Base-by-base conservation (phyloP, 208 protist species). In the Wallacemonas sp. region DNA sequence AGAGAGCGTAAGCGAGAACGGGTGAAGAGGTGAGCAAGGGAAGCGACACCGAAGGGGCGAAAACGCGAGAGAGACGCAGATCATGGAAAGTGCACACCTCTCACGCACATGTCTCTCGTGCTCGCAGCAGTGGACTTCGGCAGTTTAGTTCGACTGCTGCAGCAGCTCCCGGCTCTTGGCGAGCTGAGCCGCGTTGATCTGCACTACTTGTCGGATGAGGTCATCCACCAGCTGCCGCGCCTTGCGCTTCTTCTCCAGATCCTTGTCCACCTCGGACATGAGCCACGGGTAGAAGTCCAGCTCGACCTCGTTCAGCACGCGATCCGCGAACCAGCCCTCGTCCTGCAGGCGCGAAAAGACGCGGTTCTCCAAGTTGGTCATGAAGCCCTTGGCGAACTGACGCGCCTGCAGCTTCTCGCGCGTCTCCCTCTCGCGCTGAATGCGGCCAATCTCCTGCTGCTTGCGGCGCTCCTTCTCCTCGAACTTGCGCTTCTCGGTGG, bases 401-500 rank as follows among this genome's bases (percentile, higher is more conserved):
- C 93, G 84, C 1, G 96, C 93, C 61, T 97, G 95, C 45, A 98
- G 80, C 79, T 98, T 98, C 63, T 97, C 92, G 2, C 84, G 71
- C 16, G 87, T 92, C 61, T 92, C 85, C 72, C 89, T 91, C 79
- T 98, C 95, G 18, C 85, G 80, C 76, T 90, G 77, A 18, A 98
- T 82, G 49, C 93, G 85, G 70, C 93, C 87, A 66, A 91, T 72
- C 82, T 99, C 96, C 81, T 99, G 94, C 74, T 86, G 77, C 72
- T 98, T 94, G 54, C 97, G 83, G 2, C 95, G 86, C 72, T 98
- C 94, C 78, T 98, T 98, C 77, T 98, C 97, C 62, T 99, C 97
- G 66, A 94, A 91, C 48, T 92, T 87, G n/a, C 97, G 85, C 49
- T 90, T 87, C 79, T 98, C 97, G 18, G 82, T 92, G n/a, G 91